A percentile compares a stretch with the other conserved stretches of the same genome.
Conservation (phyloP, 2,329 filamentous ascomycete genomes). For the Alternaria atra region DNA sequence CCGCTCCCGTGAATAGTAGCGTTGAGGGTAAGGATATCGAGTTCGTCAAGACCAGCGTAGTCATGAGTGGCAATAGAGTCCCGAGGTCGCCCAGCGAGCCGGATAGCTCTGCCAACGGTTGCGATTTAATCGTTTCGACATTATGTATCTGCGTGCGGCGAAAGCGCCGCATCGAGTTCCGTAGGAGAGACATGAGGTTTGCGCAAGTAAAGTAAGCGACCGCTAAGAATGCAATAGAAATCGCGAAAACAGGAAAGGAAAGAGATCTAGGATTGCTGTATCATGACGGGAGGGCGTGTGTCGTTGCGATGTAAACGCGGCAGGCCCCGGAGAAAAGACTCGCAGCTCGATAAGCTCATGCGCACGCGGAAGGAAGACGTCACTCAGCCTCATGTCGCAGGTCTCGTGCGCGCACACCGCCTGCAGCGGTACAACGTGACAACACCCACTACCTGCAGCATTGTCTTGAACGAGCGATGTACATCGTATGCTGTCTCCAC, state of each 20-base stretch:
- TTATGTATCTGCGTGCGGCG: conserved; percentile 57
- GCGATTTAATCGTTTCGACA: conserved; percentile 62
- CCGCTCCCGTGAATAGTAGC: conserved; percentile 85
- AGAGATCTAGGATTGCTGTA: not conserved
- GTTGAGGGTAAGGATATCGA: conserved; percentile 86
- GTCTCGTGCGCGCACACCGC: conserved; percentile 11
- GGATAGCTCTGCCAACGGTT: conserved; percentile 79
- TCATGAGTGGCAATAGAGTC: conserved; percentile 87
- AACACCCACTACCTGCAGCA: not conserved
- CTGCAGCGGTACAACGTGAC: not conserved
- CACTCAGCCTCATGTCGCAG: conserved; percentile 4
- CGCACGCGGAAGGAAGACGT: conserved; percentile 5
- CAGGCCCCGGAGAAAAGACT: not conserved
- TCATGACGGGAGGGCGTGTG: not conserved
- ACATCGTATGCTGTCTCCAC: not conserved
- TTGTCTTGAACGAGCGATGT: not conserved
- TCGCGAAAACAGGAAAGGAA: not conserved
- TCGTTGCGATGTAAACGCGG: conserved; percentile 3
- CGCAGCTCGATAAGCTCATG: conserved; percentile 10
- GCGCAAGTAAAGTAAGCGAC: not conserved
- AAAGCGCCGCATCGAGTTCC: conserved; percentile 41
- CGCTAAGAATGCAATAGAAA: not conserved
- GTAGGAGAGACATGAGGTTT: conserved; percentile 26
- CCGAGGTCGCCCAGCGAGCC: conserved; percentile 89
- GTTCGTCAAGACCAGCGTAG: conserved; percentile 79